Evolutionary conservation across 352 stramenopile species (phyloP).

Genomic region (Globisporangium radiosum): DNA sequence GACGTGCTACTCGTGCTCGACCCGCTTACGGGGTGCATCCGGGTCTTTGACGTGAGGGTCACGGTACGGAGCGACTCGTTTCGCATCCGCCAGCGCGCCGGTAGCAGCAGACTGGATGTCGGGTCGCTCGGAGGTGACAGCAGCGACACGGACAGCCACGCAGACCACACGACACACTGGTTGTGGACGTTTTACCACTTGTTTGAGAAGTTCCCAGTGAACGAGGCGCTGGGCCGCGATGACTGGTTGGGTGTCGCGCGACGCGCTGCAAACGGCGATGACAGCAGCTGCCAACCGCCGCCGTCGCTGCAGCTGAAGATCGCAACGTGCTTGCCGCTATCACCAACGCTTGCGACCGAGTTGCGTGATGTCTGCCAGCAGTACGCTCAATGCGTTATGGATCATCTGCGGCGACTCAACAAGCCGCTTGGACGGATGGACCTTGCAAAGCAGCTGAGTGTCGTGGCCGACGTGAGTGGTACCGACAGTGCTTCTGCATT

Average conservation of each 20-base stretch:
- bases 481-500: not conserved
- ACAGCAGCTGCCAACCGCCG: not conserved
- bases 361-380: not conserved
- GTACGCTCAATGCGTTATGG: conserved; percentile 37
- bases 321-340: conserved; percentile 3
- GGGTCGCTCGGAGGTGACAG: too few species aligned
- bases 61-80: conserved; percentile 47
- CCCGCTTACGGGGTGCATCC: conserved; percentile 6
- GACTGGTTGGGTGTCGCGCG: not conserved
- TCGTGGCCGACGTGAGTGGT: not conserved
- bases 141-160: not conserved
- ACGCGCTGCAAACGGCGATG: not conserved
- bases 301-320: conserved; percentile 20
- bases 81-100: conserved; percentile 25
- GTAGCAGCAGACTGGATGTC: not conserved
- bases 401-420: conserved; percentile 46
- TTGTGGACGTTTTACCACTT: conserved; percentile 34
- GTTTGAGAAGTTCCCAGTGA: conserved; percentile 51
- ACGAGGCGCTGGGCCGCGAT: conserved; percentile 8
- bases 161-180: conserved; percentile 8
- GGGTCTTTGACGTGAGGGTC: conserved; percentile 15
- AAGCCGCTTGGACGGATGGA: conserved; percentile 43
- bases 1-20: conserved; percentile 28
- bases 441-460: conserved; percentile 6
- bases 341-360: not conserved